Conservation (phyloP, 1,284 basidiomycete species). For the Boletellus deceptivus region DNA sequence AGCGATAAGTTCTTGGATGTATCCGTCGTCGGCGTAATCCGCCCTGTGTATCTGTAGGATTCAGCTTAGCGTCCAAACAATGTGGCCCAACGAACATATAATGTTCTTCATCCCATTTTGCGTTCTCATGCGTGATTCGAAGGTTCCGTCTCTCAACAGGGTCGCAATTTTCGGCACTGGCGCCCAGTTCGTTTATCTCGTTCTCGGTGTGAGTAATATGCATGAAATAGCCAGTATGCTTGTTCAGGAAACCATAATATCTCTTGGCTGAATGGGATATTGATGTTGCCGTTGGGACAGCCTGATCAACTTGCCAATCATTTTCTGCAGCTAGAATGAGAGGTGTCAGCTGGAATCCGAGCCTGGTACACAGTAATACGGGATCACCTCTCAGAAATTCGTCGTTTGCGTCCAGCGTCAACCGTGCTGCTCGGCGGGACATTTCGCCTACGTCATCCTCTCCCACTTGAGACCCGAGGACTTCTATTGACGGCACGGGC, state of each 20-base stretch:
- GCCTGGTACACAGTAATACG: not conserved
- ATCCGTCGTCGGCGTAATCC: slow-evolving; percentile 71
- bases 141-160: slow-evolving; percentile 45
- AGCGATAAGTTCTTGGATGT: slow-evolving; percentile 63
- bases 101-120: slow-evolving; percentile 78
- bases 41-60: slow-evolving; percentile 47
- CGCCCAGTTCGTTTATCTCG: slow-evolving; percentile 73
- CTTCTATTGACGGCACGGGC: slow-evolving; percentile 59
- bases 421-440: slow-evolving; percentile 34
- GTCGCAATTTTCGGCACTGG: slow-evolving; percentile 54
- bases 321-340: slow-evolving; percentile 58
- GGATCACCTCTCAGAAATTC: slow-evolving; percentile 59
- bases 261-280: slow-evolving; percentile 42
- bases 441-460: slow-evolving; percentile 43
- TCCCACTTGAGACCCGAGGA: slow-evolving; percentile 38
- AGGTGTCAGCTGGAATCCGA: slow-evolving; percentile 5
- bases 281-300: slow-evolving; percentile 44
- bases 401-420: slow-evolving; percentile 51
- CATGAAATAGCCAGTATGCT: slow-evolving; percentile 69
- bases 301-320: slow-evolving; percentile 74
- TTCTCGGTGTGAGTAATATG: slow-evolving; percentile 72
- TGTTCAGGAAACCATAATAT: slow-evolving; percentile 71
- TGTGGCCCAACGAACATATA: slow-evolving; percentile 58
- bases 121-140: slow-evolving; percentile 59
- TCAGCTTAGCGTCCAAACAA: not conserved